These are phyloP conservation scores for Beauveria pseudobassiana DNA, from an alignment of 2,329 filamentous ascomycete genomes.

Conservation along the genomic window DNA sequence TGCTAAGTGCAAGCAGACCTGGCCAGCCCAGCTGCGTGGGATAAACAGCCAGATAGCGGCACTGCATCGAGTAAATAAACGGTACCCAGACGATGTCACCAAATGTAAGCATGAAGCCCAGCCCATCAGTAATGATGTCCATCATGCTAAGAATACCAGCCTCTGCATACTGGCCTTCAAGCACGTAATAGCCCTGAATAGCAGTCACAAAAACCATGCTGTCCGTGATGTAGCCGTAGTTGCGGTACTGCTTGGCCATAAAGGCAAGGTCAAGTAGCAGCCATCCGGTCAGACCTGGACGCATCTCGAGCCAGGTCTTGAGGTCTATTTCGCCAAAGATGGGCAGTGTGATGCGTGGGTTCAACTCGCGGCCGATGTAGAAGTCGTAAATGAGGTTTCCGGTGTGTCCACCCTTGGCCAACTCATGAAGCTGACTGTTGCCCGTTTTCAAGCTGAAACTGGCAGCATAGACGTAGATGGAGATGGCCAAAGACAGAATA, in stretches of 20 bases:
- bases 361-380: slow-evolving; percentile 92
- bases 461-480: slow-evolving; percentile 66
- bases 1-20: slow-evolving; percentile 56
- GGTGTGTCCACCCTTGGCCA: slow-evolving; percentile 70
- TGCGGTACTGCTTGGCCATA: slow-evolving; percentile 77
- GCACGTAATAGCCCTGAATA: slow-evolving; percentile 72
- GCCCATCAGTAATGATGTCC: slow-evolving; percentile 82
- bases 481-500: slow-evolving; percentile 61
- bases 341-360: slow-evolving; percentile 71
- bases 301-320: slow-evolving; percentile 78
- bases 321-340: slow-evolving; percentile 78
- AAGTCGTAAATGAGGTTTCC: slow-evolving; percentile 87
- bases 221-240: slow-evolving; percentile 71
- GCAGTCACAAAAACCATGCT: slow-evolving; percentile 70
- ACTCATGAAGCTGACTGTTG: slow-evolving; percentile 62
- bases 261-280: slow-evolving; percentile 74
- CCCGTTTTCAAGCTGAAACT: slow-evolving; percentile 71
- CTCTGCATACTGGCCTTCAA: slow-evolving; percentile 80
- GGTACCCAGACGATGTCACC: slow-evolving; percentile 88
- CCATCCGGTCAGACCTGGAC: slow-evolving; percentile 82
- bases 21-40: slow-evolving; percentile 63
- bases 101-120: slow-evolving; percentile 88
- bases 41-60: slow-evolving; percentile 73
- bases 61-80: slow-evolving; percentile 75
- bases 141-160: slow-evolving; percentile 81